Base-by-base conservation (phyloP, 2,329 filamentous ascomycete genomes). In the Cytospora chrysosperma region DNA sequence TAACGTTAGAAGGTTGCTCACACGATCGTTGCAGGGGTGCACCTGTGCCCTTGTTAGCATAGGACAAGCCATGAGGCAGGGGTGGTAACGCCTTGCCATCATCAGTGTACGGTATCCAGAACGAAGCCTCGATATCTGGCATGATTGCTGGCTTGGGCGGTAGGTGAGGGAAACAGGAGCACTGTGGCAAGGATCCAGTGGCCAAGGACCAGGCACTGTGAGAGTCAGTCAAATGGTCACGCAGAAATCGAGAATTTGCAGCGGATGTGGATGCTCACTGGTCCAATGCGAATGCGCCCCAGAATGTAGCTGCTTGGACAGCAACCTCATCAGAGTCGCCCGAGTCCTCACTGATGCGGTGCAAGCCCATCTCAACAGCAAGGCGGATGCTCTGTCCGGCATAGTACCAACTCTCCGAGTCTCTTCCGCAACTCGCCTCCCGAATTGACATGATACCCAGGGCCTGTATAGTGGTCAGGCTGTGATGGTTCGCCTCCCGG, bases 391-490 rank as follows among this genome's bases (percentile, higher is more conserved):
- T 91, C 72, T 91, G 86, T 1, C 89, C 89, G 2, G 87, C 85
- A 67, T 90, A 89, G 63, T 85, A 89, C 80, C 89, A 91, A 57
- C 88, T 90, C 67, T 88, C 86, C 32, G 87, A 90, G 69, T 92
- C 88, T 37, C 89, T 81, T 0, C 89, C 89, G 67, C 86, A 88
- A 70, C 88, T 91, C 3, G 87, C 88, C 75, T 93, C 89, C 50
- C 89, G 79, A 67, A 92, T 86, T 7, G 88, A 88, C 88, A 93
- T 90, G 69, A 93, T 84, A 7, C 88, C 88, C 21, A 93, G 77
- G 1, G 90, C 89, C 75, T 93, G 90, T 52, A 91, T 87, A 5
- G 88, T 91, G 2, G 89, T 90, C 32, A 92, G 75, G 8, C 74
- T 83, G 66, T 90, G 84, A 59, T 85, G 84, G 64, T 90, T 78